Evolutionary conservation across 2,329 filamentous ascomycete species (phyloP).

Genomic region (Colletotrichum echinochloae): DNA sequence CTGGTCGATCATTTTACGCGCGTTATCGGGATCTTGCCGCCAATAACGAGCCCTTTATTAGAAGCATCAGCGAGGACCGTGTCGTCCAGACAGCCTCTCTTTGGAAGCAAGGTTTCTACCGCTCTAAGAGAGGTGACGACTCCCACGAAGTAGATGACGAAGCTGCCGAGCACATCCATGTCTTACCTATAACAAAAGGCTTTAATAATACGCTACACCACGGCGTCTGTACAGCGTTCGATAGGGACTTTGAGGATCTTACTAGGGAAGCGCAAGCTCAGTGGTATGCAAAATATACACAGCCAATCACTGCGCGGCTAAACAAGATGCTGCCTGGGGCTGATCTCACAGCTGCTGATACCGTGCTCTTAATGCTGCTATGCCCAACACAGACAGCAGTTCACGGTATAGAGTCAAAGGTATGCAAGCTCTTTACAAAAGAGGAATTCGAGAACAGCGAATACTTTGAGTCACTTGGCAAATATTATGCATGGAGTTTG

Average conservation of each 20-base stretch:
- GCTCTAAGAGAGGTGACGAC: too few species aligned
- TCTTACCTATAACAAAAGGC: constrained; percentile 74
- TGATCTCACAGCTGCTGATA: constrained; percentile 71
- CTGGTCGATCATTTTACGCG: too few species aligned
- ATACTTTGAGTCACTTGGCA: constrained; percentile 83
- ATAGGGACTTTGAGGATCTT: constrained; percentile 63
- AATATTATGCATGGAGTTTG: constrained; percentile 86
- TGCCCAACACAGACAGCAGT: constrained; percentile 87
- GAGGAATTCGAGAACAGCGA: constrained; percentile 83
- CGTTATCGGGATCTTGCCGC: too few species aligned
- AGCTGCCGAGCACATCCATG: constrained; percentile 31
- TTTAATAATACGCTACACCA: constrained; percentile 88
- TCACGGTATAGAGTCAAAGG: constrained; percentile 71
- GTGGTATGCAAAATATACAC: constrained; percentile 74
- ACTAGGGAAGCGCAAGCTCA: constrained; percentile 65
- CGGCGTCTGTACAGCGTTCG: constrained; percentile 77
- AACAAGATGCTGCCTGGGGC: constrained; percentile 76
- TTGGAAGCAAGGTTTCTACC: too few species aligned
- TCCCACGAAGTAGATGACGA: too few species aligned
- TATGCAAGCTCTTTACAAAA: constrained; percentile 80
- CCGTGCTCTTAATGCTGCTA: constrained; percentile 84
- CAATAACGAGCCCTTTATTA: too few species aligned
- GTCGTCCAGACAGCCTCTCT: too few species aligned
- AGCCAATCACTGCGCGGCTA: constrained; percentile 75
- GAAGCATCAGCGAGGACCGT: too few species aligned